A percentile compares a stretch with the other conserved stretches of the same genome.
Conservation (phyloP, 257 asterid species). For the Ocimum tenuiflorum region DNA sequence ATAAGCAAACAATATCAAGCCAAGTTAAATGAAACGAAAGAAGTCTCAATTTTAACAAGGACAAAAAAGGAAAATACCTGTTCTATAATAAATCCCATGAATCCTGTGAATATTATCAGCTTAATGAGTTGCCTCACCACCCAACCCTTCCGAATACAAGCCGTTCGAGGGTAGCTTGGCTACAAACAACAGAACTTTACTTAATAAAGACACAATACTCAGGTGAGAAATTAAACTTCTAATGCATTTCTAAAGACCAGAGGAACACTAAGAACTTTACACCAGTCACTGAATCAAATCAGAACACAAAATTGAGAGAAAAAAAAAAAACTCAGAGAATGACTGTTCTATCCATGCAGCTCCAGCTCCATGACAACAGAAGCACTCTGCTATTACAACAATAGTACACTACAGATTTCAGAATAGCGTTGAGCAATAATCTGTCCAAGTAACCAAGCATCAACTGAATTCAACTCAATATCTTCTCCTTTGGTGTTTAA, state of each 20-base stretch:
- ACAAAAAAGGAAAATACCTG: constrained; percentile 53
- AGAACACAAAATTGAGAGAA: not conserved
- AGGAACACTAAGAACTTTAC: not conserved
- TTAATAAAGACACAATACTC: constrained; percentile 6
- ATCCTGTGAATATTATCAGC: constrained; percentile 78
- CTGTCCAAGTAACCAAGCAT: constrained; percentile 13
- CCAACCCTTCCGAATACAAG: constrained; percentile 91
- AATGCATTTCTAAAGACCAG: not conserved
- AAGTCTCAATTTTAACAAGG: not conserved
- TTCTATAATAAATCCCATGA: constrained; percentile 86
- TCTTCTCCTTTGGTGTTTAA: not conserved
- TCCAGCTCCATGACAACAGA: not conserved
- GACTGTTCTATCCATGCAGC: not conserved
- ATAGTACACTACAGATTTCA: constrained; percentile 1
- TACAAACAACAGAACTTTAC: constrained; percentile 29
- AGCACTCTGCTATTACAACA: not conserved
- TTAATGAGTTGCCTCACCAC: constrained; percentile 81
- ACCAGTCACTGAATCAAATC: constrained; percentile 10
- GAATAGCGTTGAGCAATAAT: not conserved
- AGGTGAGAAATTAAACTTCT: constrained; percentile 1
- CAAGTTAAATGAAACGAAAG: constrained; percentile 8
- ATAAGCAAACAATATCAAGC: constrained; percentile 20
- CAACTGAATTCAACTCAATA: not conserved
- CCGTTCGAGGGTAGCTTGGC: constrained; percentile 87
- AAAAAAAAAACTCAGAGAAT: not conserved